Percentiles rank a stretch among this genome's conserved stretches.
Conservation (phyloP, 352 stramenopile species). For the Pythium angustatum region DNA sequence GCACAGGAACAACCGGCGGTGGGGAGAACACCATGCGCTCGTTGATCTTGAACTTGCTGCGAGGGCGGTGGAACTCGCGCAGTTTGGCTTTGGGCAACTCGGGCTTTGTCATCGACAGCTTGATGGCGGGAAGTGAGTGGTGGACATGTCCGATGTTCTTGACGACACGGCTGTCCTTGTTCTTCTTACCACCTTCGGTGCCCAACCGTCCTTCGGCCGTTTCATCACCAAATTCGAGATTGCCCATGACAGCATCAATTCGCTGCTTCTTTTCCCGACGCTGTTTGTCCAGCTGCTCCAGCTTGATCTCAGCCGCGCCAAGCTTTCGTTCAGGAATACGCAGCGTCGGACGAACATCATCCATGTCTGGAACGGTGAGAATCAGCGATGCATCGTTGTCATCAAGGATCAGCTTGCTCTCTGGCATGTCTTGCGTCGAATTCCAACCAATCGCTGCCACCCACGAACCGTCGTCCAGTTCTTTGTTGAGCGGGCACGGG, state of each 20-base stretch:
- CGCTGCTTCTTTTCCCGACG: conserved; percentile 75
- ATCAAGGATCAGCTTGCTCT: conserved; percentile 80
- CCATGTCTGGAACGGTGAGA: conserved; percentile 74
- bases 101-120: conserved; percentile 83
- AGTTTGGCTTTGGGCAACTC: conserved; percentile 82
- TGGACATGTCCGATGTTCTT: conserved; percentile 87
- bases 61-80: conserved; percentile 79
- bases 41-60: conserved; percentile 88
- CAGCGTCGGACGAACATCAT: conserved; percentile 77
- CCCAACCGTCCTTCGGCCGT: conserved; percentile 62
- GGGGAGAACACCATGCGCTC: conserved; percentile 58
- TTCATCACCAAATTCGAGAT: conserved; percentile 78
- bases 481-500: conserved; percentile 65
- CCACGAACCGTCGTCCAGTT: conserved; percentile 73
- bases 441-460: conserved; percentile 80
- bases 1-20: conserved; percentile 40
- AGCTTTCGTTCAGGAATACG: conserved; percentile 83
- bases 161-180: conserved; percentile 80
- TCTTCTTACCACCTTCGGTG: conserved; percentile 76
- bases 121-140: conserved; percentile 85
- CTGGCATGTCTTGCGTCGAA: conserved; percentile 75
- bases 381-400: conserved; percentile 83
- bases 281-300: conserved; percentile 77
- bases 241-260: conserved; percentile 81
- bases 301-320: conserved; percentile 67